These are phyloP conservation scores for Tribonema minus DNA, from an alignment of 108 stramenopile species.

Conservation along the genomic window DNA sequence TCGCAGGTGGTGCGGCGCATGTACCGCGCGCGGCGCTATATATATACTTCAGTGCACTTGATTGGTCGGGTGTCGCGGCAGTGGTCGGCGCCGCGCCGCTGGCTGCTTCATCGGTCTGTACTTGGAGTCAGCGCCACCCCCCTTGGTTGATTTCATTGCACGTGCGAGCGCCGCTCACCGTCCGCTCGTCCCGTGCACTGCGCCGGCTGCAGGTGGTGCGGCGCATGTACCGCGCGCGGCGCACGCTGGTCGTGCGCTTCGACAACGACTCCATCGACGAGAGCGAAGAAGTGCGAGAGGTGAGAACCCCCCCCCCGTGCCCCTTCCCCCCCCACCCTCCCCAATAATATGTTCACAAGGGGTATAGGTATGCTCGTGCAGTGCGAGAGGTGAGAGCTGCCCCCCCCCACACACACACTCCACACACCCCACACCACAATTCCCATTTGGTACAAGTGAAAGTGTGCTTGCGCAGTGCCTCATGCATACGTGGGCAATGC, in stretches of 20 bases:
- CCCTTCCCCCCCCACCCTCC: no score
- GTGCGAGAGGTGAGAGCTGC: no score
- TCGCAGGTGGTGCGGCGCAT: slow-evolving; percentile 66
- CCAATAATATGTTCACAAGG: no score
- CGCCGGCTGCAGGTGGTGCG: slow-evolving; percentile 58
- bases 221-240: slow-evolving; percentile 74
- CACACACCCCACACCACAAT: no score
- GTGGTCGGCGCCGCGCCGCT: no score
- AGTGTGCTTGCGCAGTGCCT: no score
- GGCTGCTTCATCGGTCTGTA: not conserved
- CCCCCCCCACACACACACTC: no score
- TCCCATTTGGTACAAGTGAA: no score
- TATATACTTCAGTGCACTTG: no score
- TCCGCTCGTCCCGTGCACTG: slow-evolving; percentile 17
- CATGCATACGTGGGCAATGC: no score
- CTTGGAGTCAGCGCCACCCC: not conserved
- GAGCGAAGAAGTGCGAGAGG: slow-evolving; percentile 62
- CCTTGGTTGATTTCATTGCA: not conserved
- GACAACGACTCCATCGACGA: slow-evolving; percentile 80
- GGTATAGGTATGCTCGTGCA: no score
- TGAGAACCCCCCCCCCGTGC: not conserved
- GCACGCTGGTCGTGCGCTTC: slow-evolving; percentile 76
- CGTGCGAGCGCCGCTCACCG: slow-evolving; percentile 22
- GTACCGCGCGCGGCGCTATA: slow-evolving; percentile 76
- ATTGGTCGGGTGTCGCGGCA: no score